These are phyloP conservation scores for Ceratobasidium sp. DNA, from an alignment of 1,284 basidiomycete genomes.

Conservation along the genomic window DNA sequence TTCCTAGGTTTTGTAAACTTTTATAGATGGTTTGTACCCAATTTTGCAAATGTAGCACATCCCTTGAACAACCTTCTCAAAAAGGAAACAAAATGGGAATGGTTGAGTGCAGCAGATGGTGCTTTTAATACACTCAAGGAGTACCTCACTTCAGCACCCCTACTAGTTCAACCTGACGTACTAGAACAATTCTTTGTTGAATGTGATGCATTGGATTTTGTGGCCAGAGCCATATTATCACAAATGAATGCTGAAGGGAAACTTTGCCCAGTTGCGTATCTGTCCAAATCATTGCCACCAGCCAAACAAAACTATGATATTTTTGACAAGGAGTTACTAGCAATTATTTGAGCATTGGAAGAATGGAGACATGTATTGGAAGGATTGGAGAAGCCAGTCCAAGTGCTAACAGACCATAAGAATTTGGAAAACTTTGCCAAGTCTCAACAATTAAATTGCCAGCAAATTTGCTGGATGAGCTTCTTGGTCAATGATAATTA, in stretches of 20 bases:
- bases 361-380: slow-evolving; percentile 47
- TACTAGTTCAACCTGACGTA: background rate
- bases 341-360: slow-evolving; percentile 44
- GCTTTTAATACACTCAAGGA: too few species aligned
- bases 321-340: slow-evolving; percentile 14
- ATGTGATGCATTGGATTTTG: slow-evolving; percentile 45
- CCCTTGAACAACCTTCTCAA: slow-evolving; percentile 45
- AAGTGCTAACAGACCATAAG: slow-evolving; percentile 44
- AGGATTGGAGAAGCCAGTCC: slow-evolving; percentile 36
- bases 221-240: slow-evolving; percentile 41
- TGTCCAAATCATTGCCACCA: slow-evolving; percentile 43
- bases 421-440: too few species aligned
- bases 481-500: slow-evolving; percentile 42
- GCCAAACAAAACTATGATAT: slow-evolving; percentile 38
- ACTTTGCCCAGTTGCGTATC: slow-evolving; percentile 44
- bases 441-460: slow-evolving; percentile 39
- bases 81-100: slow-evolving; percentile 41
- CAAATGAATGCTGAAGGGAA: slow-evolving; percentile 36
- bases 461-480: slow-evolving; percentile 45
- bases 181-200: slow-evolving; percentile 32
- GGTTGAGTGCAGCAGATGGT: slow-evolving; percentile 40
- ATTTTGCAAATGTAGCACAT: slow-evolving; percentile 44
- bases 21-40: slow-evolving; percentile 48
- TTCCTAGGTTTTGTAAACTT: slow-evolving; percentile 50
- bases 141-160: background rate